Evolutionary conservation across 805 yeast species (phyloP).

Genomic region (Saccharomyces jurei): DNA sequence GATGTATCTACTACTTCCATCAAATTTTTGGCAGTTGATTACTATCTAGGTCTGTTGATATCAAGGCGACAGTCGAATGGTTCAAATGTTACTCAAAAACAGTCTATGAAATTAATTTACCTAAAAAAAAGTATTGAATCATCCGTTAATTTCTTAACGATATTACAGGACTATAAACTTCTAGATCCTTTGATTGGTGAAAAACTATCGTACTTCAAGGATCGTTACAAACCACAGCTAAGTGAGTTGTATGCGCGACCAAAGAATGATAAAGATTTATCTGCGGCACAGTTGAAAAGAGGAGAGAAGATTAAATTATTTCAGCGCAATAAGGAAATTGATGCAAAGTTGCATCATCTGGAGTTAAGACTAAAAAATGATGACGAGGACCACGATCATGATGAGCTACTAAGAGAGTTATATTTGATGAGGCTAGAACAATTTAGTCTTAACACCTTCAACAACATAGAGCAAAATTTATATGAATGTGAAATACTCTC

Average conservation of each 20-base stretch:
- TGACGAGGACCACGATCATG: conserved; percentile 47
- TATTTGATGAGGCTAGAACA: conserved; percentile 49
- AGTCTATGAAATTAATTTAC: conserved; percentile 28
- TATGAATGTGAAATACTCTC: conserved; percentile 63
- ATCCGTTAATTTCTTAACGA: conserved; percentile 39
- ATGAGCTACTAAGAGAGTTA: conserved; percentile 51
- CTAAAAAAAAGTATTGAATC: conserved; percentile 38
- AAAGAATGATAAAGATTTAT: conserved; percentile 12
- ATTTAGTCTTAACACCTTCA: conserved; percentile 46
- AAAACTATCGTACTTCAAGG: conserved; percentile 36
- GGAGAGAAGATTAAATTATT: conserved; percentile 65
- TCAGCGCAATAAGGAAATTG: conserved; percentile 50
- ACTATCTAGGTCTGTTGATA: conserved; percentile 41
- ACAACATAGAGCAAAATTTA: conserved; percentile 45
- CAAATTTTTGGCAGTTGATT: conserved; percentile 52
- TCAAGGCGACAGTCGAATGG: conserved; percentile 23
- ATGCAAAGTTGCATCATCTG: conserved; percentile 36
- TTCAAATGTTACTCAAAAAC: conserved; percentile 10
- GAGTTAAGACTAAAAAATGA: conserved; percentile 28
- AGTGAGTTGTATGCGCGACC: conserved; percentile 21
- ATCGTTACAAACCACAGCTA: conserved; percentile 35
- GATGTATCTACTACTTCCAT: conserved; percentile 61
- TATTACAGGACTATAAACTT: conserved; percentile 38
- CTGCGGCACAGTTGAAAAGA: conserved; percentile 39
- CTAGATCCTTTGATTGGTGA: conserved; percentile 33